Evolutionary conservation across 805 yeast species (phyloP).

Genomic region (Metschnikowia lachancei): DNA sequence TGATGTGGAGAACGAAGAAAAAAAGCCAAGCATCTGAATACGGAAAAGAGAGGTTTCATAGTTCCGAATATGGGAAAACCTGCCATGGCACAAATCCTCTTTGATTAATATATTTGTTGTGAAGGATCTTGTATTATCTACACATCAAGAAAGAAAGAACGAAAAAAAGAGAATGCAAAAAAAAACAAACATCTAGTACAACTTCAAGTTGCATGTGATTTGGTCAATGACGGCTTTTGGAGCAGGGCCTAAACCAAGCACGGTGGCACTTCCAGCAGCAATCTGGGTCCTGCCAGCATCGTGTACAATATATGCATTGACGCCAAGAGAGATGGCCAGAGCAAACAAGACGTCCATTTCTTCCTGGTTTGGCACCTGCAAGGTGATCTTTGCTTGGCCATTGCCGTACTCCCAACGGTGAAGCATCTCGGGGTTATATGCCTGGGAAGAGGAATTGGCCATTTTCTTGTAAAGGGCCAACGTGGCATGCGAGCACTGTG

Average conservation of each 20-base stretch:
- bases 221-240: conserved; percentile 77
- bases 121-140: background rate
- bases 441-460: conserved; percentile 48
- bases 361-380: conserved; percentile 68
- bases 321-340: conserved; percentile 72
- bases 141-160: no score
- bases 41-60: no score
- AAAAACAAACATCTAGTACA: conserved; percentile 53
- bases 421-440: conserved; percentile 61
- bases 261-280: conserved; percentile 95
- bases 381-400: conserved; percentile 93
- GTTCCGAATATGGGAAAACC: no score
- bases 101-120: background rate
- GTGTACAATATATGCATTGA: conserved; percentile 77
- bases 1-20: background rate
- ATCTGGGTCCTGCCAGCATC: conserved; percentile 98
- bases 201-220: conserved; percentile 73
- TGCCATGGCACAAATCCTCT: no score
- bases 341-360: conserved; percentile 76
- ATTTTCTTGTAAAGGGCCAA: conserved; percentile 78
- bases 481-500: conserved; percentile 98
- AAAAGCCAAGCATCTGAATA: no score
- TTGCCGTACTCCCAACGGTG: conserved; percentile 68
- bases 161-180: no score
- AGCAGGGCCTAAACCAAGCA: conserved; percentile 96